These are phyloP conservation scores for Artomyces pyxidatus DNA, from an alignment of 768 basidiomycete species.

Conservation along the genomic window DNA sequence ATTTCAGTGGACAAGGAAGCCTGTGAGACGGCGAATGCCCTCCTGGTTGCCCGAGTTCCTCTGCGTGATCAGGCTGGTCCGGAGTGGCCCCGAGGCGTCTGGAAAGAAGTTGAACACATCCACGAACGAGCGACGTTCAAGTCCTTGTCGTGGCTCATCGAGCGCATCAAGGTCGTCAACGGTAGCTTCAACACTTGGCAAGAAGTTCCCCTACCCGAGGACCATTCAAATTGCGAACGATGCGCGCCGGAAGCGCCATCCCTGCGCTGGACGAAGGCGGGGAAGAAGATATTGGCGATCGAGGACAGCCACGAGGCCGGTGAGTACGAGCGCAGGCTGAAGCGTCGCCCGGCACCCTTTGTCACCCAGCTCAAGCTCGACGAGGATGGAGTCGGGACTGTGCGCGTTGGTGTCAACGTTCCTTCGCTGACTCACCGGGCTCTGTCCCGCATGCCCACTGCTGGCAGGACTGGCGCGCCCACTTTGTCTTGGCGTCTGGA, in stretches of 20 bases:
- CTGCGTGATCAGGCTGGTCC: constrained; percentile 60
- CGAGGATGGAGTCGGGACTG: constrained; percentile 53
- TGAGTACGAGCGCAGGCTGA: constrained; percentile 81
- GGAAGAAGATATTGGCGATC: constrained; percentile 53
- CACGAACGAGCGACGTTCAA: constrained; percentile 80
- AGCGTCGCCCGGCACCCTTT: constrained; percentile 79
- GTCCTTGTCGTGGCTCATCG: constrained; percentile 78
- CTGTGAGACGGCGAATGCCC: constrained; percentile 68
- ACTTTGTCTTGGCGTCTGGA: constrained; percentile 74
- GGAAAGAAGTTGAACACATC: constrained; percentile 79
- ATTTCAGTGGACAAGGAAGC: constrained; percentile 49
- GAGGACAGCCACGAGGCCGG: constrained; percentile 87
- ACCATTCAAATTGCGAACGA: constrained; percentile 55
- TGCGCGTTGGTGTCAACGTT: constrained; percentile 84
- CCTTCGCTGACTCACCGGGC: constrained; percentile 85
- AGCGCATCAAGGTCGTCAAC: constrained; percentile 71
- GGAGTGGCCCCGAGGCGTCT: constrained; percentile 70
- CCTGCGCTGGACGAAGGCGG: constrained; percentile 63
- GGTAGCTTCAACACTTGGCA: constrained; percentile 67
- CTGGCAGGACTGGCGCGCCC: constrained; percentile 33
- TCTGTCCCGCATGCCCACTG: constrained; percentile 62
- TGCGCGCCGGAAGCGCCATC: constrained; percentile 76
- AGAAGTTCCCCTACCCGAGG: constrained; percentile 32
- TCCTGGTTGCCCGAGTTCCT: constrained; percentile 71
- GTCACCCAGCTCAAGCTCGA: constrained; percentile 73